Percentiles rank a stretch among this genome's conserved stretches.
Evolutionary conservation across 2,329 filamentous ascomycete species (phyloP).

Genomic region (Sphaerulina populicola): DNA sequence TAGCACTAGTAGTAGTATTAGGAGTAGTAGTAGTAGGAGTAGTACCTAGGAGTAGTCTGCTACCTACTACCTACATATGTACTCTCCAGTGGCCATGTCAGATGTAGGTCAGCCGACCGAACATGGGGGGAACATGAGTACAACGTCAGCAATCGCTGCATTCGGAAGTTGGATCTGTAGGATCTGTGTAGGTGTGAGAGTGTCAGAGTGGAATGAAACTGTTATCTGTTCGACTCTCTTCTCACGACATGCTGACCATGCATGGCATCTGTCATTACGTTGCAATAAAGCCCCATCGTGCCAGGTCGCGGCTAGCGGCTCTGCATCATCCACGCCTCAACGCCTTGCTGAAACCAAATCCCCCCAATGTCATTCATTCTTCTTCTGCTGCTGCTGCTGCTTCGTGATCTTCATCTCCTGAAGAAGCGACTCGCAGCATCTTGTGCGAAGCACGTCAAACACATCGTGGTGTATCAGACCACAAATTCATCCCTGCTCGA

Average conservation of each 20-base stretch:
- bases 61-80: too few relatives aligned
- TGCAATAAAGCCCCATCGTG: not conserved
- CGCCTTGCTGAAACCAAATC: conserved; percentile 1
- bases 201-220: not conserved
- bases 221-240: not conserved
- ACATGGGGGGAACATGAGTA: not conserved
- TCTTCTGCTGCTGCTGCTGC: too few relatives aligned
- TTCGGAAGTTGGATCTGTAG: too few relatives aligned
- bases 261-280: conserved; percentile 1
- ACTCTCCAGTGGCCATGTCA: not conserved
- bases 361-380: not conserved
- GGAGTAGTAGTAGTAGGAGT: too few relatives aligned
- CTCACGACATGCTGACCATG: not conserved
- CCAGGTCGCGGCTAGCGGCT: conserved; percentile 3
- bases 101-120: not conserved
- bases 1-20: too few relatives aligned
- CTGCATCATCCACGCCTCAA: not conserved
- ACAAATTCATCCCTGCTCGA: conserved; percentile 11
- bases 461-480: not conserved
- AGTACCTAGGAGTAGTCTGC: too few relatives aligned
- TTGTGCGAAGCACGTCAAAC: conserved; percentile 1
- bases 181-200: not conserved
- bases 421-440: not conserved
- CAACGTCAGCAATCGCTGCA: too few relatives aligned
- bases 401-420: conserved; percentile 1